Evolutionary conservation across 163 green algal species (phyloP).

Genomic region (Chlorella variabilis): DNA sequence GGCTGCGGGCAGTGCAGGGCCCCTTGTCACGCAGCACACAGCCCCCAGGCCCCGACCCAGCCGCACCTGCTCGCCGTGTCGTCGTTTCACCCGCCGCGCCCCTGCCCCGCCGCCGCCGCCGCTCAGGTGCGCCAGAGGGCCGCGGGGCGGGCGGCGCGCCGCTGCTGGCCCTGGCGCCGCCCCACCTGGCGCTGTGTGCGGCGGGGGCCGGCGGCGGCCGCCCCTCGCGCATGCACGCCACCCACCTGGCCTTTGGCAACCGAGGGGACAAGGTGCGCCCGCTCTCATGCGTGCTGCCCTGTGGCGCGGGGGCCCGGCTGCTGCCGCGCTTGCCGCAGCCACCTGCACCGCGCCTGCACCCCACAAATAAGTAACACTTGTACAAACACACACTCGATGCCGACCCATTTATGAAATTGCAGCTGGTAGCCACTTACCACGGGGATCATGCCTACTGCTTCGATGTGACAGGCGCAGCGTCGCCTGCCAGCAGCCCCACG

Average conservation of each 20-base stretch:
- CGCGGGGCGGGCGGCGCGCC: constrained; percentile 19
- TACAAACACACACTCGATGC: background rate
- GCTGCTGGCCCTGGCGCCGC: constrained; percentile 69
- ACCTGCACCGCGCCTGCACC: too few species aligned
- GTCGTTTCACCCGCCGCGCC: too few species aligned
- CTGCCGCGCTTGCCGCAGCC: too few species aligned
- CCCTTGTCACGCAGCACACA: too few species aligned
- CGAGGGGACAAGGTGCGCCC: constrained; percentile 71
- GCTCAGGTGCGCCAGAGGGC: constrained; percentile 18
- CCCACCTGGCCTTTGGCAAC: constrained; percentile 71
- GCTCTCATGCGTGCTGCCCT: too few species aligned
- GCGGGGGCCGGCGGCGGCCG: constrained; percentile 1
- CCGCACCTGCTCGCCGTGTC: too few species aligned
- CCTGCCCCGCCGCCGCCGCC: too few species aligned
- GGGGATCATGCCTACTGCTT: constrained; percentile 84
- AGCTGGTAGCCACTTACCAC: constrained; percentile 81
- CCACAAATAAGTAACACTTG: too few species aligned
- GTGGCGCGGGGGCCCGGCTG: too few species aligned
- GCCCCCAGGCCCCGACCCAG: too few species aligned
- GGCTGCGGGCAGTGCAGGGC: too few species aligned
- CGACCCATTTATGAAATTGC: too few species aligned
- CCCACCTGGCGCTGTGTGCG: constrained; percentile 62
- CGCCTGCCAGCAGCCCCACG: background rate
- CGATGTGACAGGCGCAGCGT: constrained; percentile 9
- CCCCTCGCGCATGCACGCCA: constrained; percentile 58